A percentile compares a stretch with the other conserved stretches of the same genome.
These are phyloP conservation scores for Ceratocystis albifundus DNA, from an alignment of 2,329 filamentous ascomycete species.

Conservation along the genomic window DNA sequence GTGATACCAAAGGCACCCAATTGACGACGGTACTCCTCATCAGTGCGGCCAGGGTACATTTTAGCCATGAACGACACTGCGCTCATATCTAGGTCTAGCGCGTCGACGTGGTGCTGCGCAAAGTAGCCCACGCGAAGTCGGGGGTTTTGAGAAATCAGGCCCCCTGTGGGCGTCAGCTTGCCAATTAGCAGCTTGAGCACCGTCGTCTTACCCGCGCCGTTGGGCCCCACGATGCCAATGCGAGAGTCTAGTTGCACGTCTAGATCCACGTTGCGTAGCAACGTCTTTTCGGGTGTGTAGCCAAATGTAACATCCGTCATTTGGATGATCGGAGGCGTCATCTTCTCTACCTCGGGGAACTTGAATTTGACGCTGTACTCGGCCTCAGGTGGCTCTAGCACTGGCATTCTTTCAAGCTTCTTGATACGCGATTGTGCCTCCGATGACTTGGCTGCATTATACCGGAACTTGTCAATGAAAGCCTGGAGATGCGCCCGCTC, in stretches of 20 bases:
- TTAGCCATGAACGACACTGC: conserved; percentile 95
- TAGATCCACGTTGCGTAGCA: conserved; percentile 78
- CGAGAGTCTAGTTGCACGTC: conserved; percentile 96
- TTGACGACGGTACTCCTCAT: conserved; percentile 94
- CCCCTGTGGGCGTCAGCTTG: conserved; percentile 62
- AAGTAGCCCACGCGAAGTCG: conserved; percentile 91
- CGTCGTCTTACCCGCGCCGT: conserved; percentile 97
- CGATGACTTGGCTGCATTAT: conserved; percentile 96
- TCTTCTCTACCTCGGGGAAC: conserved; percentile 94
- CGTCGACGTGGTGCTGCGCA: conserved; percentile 96
- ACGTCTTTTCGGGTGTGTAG: conserved; percentile 65
- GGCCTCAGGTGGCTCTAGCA: conserved; percentile 77
- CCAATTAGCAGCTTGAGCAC: conserved; percentile 96
- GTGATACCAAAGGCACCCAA: conserved; percentile 84
- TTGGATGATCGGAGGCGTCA: conserved; percentile 94
- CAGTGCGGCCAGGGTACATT: conserved; percentile 76
- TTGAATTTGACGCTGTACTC: conserved; percentile 96
- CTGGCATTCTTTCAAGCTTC: conserved; percentile 93
- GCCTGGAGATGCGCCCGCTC: conserved; percentile 86
- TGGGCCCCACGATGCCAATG: conserved; percentile 97
- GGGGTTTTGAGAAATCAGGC: conserved; percentile 78
- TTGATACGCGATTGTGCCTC: conserved; percentile 98
- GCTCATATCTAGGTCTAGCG: conserved; percentile 75
- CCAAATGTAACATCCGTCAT: conserved; percentile 90
- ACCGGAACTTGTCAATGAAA: conserved; percentile 99